Evolutionary conservation across 2,329 filamentous ascomycete genomes (phyloP), one percentile per base, ranked within the genome.

Genomic region (Colletotrichum magnum): DNA sequence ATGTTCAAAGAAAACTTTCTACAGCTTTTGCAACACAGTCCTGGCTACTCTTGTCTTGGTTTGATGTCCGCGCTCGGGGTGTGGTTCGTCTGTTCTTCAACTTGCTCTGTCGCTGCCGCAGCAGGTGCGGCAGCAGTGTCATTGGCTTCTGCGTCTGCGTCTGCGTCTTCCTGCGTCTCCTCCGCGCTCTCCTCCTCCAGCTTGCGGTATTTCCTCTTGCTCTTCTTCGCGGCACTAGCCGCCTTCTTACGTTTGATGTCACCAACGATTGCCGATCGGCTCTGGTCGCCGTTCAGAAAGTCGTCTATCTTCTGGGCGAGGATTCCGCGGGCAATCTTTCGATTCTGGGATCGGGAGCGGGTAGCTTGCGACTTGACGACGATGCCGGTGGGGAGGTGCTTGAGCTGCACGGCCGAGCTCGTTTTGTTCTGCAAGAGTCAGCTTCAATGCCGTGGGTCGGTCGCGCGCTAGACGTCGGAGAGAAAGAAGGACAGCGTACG

Each of bases 291-390:
- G 73, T 94, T 91, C 73, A 89, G 84, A 43, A 92, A 74, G 73
- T 92, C 86, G 79, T 99, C 96, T 39, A 92, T 83, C 74, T 88
- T 89, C 74, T 93, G 90, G 26, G 93, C 93, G 36, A 98, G 86
- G 50, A 97, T 84, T 73, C 90, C 86, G 48, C 95, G 88, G 13
- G 96, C 96, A 71, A 94, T 92, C 79, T 93, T 95, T 72, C 95
- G 89, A 79, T 99, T 99, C 81, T 97, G 93, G 66, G 88, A 88
- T 18, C 94, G 90, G 1, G 93, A 97, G 56, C 96, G 91, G 9
- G 96, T 98, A 21, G 92, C 94, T 81, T 99, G 96, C 64, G 90
- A 95, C 83, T 99, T 99, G 72, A 99, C 89, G 15, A 98, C 95
- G 61, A 98, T 90, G 70, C 95, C 95, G 0, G 95, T 97, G 6